phyloP scores from a whole-genome alignment of 805 yeast genomes.

The Hanseniaspora lachancei region DNA sequence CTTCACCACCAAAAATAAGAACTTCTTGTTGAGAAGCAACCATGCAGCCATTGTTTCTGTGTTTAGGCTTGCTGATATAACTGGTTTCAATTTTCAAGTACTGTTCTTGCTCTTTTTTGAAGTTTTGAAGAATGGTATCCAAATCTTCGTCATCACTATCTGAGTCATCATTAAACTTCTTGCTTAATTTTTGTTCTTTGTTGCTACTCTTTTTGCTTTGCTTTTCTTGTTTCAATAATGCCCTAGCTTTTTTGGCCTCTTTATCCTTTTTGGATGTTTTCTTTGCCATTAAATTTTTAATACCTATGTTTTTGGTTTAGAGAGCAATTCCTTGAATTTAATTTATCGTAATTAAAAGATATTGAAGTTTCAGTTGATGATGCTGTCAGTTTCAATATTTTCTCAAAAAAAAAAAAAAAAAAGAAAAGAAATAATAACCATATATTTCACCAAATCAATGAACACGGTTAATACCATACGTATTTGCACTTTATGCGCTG shows the following conservation, averaged over 20 bases:
- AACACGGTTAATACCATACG: too few relatives aligned
- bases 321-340: too few relatives aligned
- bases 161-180: constrained; percentile 57
- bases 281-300: constrained; percentile 54
- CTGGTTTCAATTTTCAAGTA: constrained; percentile 60
- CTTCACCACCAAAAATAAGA: constrained; percentile 83
- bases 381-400: too few relatives aligned
- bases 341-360: too few relatives aligned
- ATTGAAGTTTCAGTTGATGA: too few relatives aligned
- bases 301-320: neutral
- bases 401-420: too few relatives aligned
- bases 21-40: constrained; percentile 65
- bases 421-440: too few relatives aligned
- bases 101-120: constrained; percentile 65
- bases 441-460: too few relatives aligned
- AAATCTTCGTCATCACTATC: constrained; percentile 74
- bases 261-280: constrained; percentile 64
- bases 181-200: constrained; percentile 56
- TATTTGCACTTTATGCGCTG: too few relatives aligned
- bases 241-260: constrained; percentile 80
- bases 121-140: constrained; percentile 66
- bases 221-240: constrained; percentile 72
- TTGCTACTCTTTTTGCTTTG: constrained; percentile 57
- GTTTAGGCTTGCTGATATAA: constrained; percentile 45
- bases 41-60: constrained; percentile 61